Evolutionary conservation across 306 rosid species (phyloP), one percentile per base, ranked within the genome.

Genomic region (Prinsepia uniflora): DNA sequence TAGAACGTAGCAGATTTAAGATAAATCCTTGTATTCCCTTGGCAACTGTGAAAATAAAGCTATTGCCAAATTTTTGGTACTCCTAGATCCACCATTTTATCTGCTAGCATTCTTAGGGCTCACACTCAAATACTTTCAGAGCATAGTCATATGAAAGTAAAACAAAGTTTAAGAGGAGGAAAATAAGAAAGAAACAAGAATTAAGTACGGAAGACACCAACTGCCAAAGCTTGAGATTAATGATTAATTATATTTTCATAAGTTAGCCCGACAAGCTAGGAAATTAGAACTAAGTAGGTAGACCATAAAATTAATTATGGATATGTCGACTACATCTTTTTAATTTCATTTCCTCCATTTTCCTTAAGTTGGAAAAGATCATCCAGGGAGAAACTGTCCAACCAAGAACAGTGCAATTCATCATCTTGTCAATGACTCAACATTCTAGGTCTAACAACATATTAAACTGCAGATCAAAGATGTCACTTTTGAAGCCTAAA

Each of bases 401-500:
- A 48, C 47, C 34, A 67, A 43, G 47, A 50, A 56, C 15, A 50
- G 59, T 10, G 53, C 30, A 43, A 39, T 43, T 70, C 15, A 65
- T 63, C 72, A 45, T 41, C 55, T 54, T 40, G 45, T 63, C 34
- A 20, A 57, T 7, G 17, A 36, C 30, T 24, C 30, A 24, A 24
- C 30, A 24, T 24, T 63, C 34, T 10, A 43, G 36, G 41, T 14
- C 20, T 13, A 58, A 14, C 8, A 13, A 41, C 34, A 41, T 22
- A 54, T 50, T 1, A 11, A 56, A 66, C 19, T 34, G 47, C 65
- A 55, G 30, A 19, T 65, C 43, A 66, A 49, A 77, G 8, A n/a
- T 5, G 20, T 19, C 18, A 63, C 46, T 14, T 10, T 72, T 60
- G 59, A 48, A 12, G 65, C 75, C 75, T 60, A 63, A 66, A 7